Conservation (phyloP, 352 stramenopile species). For the Blastocystis sp. region DNA sequence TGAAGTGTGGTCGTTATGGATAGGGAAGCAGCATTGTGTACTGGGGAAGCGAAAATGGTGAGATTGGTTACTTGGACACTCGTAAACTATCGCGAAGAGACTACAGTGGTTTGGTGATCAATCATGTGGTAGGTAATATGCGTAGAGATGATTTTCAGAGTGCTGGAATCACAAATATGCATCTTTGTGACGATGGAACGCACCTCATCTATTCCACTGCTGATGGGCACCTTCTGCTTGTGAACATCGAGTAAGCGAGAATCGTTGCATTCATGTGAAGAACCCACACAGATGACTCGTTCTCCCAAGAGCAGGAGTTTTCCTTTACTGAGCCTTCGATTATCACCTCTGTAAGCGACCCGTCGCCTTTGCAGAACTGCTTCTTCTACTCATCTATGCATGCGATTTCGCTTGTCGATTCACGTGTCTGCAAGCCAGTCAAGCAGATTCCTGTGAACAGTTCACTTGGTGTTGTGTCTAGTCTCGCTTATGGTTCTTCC, state of each 20-base stretch:
- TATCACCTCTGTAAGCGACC: background rate
- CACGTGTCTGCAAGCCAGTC: background rate
- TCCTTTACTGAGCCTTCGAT: background rate
- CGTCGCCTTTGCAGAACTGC: background rate
- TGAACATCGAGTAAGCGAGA: background rate
- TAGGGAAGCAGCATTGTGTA: slow-evolving; percentile 11
- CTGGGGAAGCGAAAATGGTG: slow-evolving; percentile 15
- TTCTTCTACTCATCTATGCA: slow-evolving; percentile 41
- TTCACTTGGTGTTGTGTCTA: slow-evolving; percentile 18
- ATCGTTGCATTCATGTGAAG: background rate
- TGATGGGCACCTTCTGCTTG: background rate
- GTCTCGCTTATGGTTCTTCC: background rate
- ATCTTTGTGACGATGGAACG: background rate
- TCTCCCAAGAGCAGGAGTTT: slow-evolving; percentile 45
- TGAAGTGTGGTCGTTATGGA: background rate
- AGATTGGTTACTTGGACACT: slow-evolving; percentile 10
- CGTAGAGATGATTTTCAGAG: background rate
- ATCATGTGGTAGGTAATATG: background rate
- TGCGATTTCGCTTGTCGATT: background rate
- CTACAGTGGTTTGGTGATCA: background rate
- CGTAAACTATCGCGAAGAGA: background rate
- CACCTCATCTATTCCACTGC: slow-evolving; percentile 29
- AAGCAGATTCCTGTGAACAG: background rate
- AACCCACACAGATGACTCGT: background rate
- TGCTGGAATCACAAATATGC: slow-evolving; percentile 1